phyloP scores from a whole-genome alignment of 306 rosid genomes.

The Vigna angularis region DNA sequence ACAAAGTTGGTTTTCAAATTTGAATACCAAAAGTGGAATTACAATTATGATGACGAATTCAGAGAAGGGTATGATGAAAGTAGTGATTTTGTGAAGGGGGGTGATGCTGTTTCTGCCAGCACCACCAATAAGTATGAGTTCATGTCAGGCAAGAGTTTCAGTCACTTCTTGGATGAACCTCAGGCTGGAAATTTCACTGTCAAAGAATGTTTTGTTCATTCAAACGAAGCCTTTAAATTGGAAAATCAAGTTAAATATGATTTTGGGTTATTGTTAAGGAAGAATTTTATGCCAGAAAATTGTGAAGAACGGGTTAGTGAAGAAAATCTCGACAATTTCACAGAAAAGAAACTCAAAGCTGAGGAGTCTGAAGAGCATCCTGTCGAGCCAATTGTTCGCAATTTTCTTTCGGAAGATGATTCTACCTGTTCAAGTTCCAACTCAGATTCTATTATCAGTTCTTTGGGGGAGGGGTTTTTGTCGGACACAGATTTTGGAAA shows the following conservation, averaged over 20 bases:
- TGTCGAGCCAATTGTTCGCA: conserved; percentile 3
- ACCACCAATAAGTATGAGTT: conserved; percentile 59
- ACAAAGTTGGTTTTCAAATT: conserved; percentile 71
- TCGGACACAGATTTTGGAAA: conserved; percentile 60
- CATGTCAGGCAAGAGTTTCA: conserved; percentile 48
- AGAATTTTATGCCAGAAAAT: conserved; percentile 14
- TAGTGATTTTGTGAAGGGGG: conserved; percentile 43
- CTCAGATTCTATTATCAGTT: conserved; percentile 45
- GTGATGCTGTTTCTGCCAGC: conserved; percentile 25
- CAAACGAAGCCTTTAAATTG: conserved; percentile 23
- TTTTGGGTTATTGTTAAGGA: conserved; percentile 36
- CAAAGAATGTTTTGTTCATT: conserved; percentile 47
- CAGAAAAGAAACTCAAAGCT: conserved; percentile 35
- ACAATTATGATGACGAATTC: conserved; percentile 49
- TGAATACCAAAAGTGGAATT: conserved; percentile 64
- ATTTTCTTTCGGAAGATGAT: conserved; percentile 54
- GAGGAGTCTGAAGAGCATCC: conserved; percentile 16
- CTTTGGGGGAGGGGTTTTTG: conserved; percentile 54
- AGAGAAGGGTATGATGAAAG: conserved; percentile 38
- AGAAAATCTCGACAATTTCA: conserved; percentile 37
- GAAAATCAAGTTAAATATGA: conserved; percentile 6
- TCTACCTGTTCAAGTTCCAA: conserved; percentile 55
- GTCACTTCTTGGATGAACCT: conserved; percentile 63
- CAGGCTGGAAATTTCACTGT: conserved; percentile 55
- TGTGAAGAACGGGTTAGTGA: conserved; percentile 36